Conservation (phyloP, 192 early-diverging fungal species). For the Chytriomyces sp. region DNA sequence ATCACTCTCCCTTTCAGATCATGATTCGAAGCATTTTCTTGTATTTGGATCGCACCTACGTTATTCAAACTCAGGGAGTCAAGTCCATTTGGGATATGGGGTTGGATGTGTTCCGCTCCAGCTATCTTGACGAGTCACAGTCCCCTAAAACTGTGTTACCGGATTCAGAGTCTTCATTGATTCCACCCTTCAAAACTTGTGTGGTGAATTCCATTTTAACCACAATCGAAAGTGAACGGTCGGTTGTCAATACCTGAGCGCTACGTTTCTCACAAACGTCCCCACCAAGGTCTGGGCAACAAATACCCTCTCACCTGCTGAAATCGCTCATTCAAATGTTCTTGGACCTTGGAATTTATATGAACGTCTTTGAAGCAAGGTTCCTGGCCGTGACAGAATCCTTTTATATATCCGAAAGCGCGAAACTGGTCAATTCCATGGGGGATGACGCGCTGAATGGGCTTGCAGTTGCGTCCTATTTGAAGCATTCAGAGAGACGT, state of each 20-base stretch:
- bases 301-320: not conserved
- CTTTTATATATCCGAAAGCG: slow-evolving; percentile 4
- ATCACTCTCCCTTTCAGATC: slow-evolving; percentile 32
- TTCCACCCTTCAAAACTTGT: not conserved
- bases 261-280: not conserved
- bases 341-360: slow-evolving; percentile 18
- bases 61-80: slow-evolving; percentile 69
- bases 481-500: slow-evolving; percentile 70
- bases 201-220: not conserved
- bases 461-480: slow-evolving; percentile 56
- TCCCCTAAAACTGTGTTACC: not conserved
- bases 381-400: slow-evolving; percentile 5
- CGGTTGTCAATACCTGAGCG: not conserved
- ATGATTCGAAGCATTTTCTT: slow-evolving; percentile 86
- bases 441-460: not conserved
- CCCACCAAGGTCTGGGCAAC: slow-evolving; percentile 9
- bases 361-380: slow-evolving; percentile 1
- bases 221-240: not conserved
- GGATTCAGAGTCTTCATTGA: too few species aligned
- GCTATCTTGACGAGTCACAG: slow-evolving; percentile 44
- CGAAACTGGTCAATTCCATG: not conserved
- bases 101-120: slow-evolving; percentile 75
- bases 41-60: slow-evolving; percentile 91
- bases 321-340: slow-evolving; percentile 22
- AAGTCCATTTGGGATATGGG: slow-evolving; percentile 88